Evolutionary conservation across 257 asterid genomes (phyloP), one percentile per base, ranked within the genome.

Genomic region (Rhazya stricta): DNA sequence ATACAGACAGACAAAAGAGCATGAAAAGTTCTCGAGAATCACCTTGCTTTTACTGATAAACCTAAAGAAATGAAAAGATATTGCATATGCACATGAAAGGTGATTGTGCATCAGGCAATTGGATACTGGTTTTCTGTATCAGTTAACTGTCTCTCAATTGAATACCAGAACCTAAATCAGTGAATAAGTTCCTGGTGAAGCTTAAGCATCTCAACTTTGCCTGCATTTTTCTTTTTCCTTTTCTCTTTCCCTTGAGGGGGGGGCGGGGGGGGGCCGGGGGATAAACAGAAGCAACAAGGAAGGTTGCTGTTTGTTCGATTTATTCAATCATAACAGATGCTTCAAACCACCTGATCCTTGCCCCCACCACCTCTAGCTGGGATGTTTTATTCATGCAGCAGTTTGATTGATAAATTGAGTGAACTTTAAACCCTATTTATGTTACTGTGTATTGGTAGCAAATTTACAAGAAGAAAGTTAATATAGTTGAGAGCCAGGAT

Each of bases 401-500:
- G 34, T 25, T 25, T 57, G 34, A 57, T 57, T 57, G 34, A 57
- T 5, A 57, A 57, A n/a, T 57, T 8, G 16, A 57, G 36, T 25
- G 32, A 9, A 15, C 19, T 48, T 15, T 15, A 48, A 2, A 43
- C 8, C 48, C 13, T 43, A 10, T 8, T 43, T 43, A 43, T 54
- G 13, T 54, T n/a, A 54, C 61, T 54, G 30, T 23, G 2, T 54
- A 5, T 23, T 21, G 61, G 30, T 18, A 34, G 23, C 36, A 23
- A 61, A 61, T 13, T 61, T 61, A 61, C 41, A n/a, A 32, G 37
- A 32, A 30, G 42, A 30, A 39, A 9, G 34, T 41, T 23, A 42
- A 25, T 53, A 32, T 61, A 25, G 72, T 13, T n/a, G 72, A 67
- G 51, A 67, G 53, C 53, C 51, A 67, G 46, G 72, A 67, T 67